Base-by-base conservation (phyloP, 108 stramenopile genomes). In the Cafeteria roenbergensis region DNA sequence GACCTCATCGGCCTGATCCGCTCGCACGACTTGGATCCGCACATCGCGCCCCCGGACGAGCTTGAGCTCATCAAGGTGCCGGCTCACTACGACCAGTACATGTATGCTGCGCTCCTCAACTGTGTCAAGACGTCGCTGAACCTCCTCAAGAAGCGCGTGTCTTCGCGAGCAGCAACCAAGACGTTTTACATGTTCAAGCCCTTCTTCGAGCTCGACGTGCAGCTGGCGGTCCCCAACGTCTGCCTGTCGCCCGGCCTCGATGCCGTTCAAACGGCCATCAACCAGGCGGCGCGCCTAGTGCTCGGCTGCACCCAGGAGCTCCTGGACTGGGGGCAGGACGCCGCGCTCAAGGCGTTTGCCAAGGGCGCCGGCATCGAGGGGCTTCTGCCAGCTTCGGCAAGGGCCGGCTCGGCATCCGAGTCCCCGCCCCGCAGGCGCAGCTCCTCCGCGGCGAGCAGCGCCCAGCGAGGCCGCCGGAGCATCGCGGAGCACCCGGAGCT, bases 171-270 rank as follows among this genome's bases (percentile, higher is more conserved):
- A n/a, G n/a, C n/a, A n/a, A 48, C n/a, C 22, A 60, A 38, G 28
- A 64, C 71, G 21, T 57, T 52, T 3, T 63, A 70, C 27, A 61
- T 75, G 28, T 65, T 67, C 62, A 29, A 38, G 36, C 81, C 83
- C 3, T 82, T 84, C 57, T 84, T 84, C 50, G 77, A 78, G 68
- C 78, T 84, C 27, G 82, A 84, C 65, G 80, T 84, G 17, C 83
- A 84, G 77, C 78, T 84, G 12, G 64, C 70, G 34, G 81, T 82
- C 14, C 83, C 83, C 0, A 65, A 74, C 37, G 82, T 84, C 1
- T 60, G 78, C 1, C 77, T 84, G 0, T 29, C 53, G 8, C 83
- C 83, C 29, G 73, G 71, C n/a, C 64, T 84, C 32, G 83, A 82
- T 21, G 83, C 80, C 54, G 78, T 84, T 8, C 83, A 84, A 65